Base-by-base conservation (phyloP, 2,329 filamentous ascomycete genomes). In the Huntiella abstrusa region DNA sequence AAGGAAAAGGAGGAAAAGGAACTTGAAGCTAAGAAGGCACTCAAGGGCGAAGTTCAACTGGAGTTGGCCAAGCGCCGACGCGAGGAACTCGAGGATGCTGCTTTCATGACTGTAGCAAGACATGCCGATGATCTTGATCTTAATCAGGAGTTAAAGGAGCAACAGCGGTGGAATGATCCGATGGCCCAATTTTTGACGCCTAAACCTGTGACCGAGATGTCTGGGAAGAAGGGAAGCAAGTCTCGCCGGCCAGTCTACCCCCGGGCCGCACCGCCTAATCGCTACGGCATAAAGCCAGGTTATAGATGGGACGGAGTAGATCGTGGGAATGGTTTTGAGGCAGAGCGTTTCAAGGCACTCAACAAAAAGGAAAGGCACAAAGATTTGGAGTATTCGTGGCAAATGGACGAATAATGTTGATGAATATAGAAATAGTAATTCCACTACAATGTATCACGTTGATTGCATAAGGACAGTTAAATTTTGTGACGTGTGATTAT, bases 241-340 rank as follows among this genome's bases (percentile, higher is more conserved):
- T 40, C 62, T 47, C 60, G 62, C 11, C 75, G 71, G 53, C 83
- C 80, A 3, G 59, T 82, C 4, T 98, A 96, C 59, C 66, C 76
- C 50, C 91, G 88, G 0, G 71, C 79, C 0, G 83, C 81, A 47
- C 73, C 83, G 56, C 91, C 91, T 39, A 98, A 98, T 68, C 72
- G 91, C 15, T 96, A 96, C 64, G 84, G 83, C 1, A 96, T 98
- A 51, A 71, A 80, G 51, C 91, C 91, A 0, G 92, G 91, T 0
- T 85, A 93, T 64, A 70, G 84, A 53, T 98, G 91, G 91, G 91
- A 98, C 67, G 91, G 92, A 4, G 91, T 98, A 13, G 91, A 98
- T 66, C 71, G 91, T 53, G 71, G 84, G 15, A 98, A 85, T 63
- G 88, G 88, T 0, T 96, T 95, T 59, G 91, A 98, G 65, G 81